phyloP scores from a whole-genome alignment of 257 asterid species.

The Ligustrum vulgare region DNA sequence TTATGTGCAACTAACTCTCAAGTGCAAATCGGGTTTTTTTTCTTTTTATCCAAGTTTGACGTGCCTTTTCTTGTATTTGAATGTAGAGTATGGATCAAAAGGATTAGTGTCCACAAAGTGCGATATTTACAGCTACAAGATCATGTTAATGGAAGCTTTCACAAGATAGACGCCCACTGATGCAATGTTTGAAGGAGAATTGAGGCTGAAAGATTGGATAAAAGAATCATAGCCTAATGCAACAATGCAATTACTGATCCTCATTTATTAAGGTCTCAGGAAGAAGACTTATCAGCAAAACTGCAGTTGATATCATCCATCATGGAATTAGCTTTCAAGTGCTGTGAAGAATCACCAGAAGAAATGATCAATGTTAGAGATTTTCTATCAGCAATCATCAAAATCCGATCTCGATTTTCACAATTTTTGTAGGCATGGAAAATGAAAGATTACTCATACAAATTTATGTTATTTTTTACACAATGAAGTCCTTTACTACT shows the following conservation, averaged over 20 bases:
- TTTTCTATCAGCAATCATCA: slow-evolving; percentile 25
- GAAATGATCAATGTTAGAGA: slow-evolving; percentile 39
- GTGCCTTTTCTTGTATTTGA: neutral
- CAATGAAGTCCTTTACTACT: neutral
- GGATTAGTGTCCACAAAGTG: slow-evolving; percentile 44
- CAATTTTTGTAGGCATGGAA: neutral
- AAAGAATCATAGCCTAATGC: slow-evolving; percentile 9
- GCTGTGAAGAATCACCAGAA: slow-evolving; percentile 32
- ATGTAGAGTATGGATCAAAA: slow-evolving; percentile 45
- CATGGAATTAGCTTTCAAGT: slow-evolving; percentile 38
- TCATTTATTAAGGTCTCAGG: slow-evolving; percentile 15
- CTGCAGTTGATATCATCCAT: slow-evolving; percentile 22
- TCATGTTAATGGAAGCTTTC: slow-evolving; percentile 45
- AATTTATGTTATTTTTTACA: neutral
- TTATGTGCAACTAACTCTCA: neutral
- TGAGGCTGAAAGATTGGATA: slow-evolving; percentile 39
- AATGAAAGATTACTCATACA: neutral
- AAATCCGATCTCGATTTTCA: slow-evolving; percentile 16
- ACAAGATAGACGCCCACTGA: slow-evolving; percentile 39
- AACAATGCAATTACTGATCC: slow-evolving; percentile 27
- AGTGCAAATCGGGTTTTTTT: neutral
- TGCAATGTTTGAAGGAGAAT: slow-evolving; percentile 27
- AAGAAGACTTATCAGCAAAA: slow-evolving; percentile 8
- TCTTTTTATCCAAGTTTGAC: neutral
- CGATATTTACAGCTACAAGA: slow-evolving; percentile 46